Evolutionary conservation across 2,329 filamentous ascomycete species (phyloP).

Genomic region (Sporothrix pseudoabietina): DNA sequence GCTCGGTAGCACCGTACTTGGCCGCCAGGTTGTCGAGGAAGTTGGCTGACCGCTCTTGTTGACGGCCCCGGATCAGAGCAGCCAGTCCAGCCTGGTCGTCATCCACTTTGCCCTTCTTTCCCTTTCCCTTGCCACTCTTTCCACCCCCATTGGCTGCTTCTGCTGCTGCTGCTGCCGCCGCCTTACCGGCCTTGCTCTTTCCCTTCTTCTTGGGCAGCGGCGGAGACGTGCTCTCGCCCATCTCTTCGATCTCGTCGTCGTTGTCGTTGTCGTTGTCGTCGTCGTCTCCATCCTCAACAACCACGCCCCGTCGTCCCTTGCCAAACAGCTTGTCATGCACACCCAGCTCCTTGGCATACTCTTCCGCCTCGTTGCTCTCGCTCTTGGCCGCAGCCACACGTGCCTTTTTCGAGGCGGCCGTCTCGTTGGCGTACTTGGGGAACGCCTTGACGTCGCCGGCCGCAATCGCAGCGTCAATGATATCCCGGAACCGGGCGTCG

Average conservation of each 20-base stretch:
- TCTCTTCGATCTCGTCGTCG: no score
- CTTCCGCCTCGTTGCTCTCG: conserved; percentile 73
- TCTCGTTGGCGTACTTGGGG: conserved; percentile 71
- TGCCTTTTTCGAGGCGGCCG: conserved; percentile 62
- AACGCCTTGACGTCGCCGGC: conserved; percentile 67
- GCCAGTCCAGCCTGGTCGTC: conserved; percentile 33
- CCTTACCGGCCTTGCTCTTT: conserved; percentile 16
- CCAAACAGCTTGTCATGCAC: conserved; percentile 70
- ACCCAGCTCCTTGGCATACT: conserved; percentile 73
- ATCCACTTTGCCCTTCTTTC: conserved; percentile 33
- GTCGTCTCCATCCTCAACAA: not conserved
- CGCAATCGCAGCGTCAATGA: conserved; percentile 80
- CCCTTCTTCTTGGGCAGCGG: conserved; percentile 44
- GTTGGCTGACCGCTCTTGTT: conserved; percentile 60
- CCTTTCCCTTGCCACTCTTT: conserved; percentile 36
- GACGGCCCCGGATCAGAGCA: conserved; percentile 72
- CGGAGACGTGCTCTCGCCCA: not conserved
- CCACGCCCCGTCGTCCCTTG: conserved; percentile 30
- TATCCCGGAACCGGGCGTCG: conserved; percentile 77
- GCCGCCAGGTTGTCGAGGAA: conserved; percentile 76
- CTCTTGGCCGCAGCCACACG: conserved; percentile 63
- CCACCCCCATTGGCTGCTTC: no score
- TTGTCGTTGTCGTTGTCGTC: not conserved
- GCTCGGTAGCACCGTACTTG: conserved; percentile 63
- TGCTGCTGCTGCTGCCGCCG: no score